Base-by-base conservation (phyloP, 176 grass and related monocot species). In the Oryza glaberrima region DNA sequence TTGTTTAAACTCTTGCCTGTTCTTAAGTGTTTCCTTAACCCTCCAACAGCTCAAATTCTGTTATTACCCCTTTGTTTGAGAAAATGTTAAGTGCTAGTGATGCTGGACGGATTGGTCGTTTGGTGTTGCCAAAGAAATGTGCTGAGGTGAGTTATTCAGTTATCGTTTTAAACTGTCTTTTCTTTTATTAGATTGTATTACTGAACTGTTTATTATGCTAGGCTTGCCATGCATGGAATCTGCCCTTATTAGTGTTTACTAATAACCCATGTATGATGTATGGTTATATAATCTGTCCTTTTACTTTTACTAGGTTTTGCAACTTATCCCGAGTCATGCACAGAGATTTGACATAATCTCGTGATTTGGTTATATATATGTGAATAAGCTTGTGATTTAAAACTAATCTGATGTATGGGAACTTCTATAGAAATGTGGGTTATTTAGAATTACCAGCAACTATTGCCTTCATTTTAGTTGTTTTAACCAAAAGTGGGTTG, bases 21-120 rank as follows among this genome's bases (percentile, higher is more conserved):
- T 72, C 19, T 14, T 14, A 81, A 89, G 78, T 73, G 54, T 73
- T 52, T 73, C 92, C 84, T 93, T 93, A 91, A 90, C 81, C 81
- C 13, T 76, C 51, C 16, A 76, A 90, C 77, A 94, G 97, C 81
- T 94, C 97, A 56, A 96, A 96, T 77, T 94, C 92, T 80, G 88
- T 98, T n/a, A 93, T 99, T 73, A 96, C 86, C 76, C 97, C 97
- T 85, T 85, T 99, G 44, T 99, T 99, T 85, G 97, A 99, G 75
- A 99, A 99, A 84, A 96, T 94, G 97, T 68, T 99, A 77, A 99
- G 97, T 85, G 94, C 97, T 72, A 99, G 97, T 84, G 97, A 99
- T 82, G 97, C 97, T 86, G 97, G 97, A 20, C 73, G 97, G 71
- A 99, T 99, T 88, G 97, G 97, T 72, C 93, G 97, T 88, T 81